A percentile compares a stretch with the other conserved stretches of the same genome.
Conservation (phyloP, 2,329 filamentous ascomycete genomes). For the Monilinia fructicola region DNA sequence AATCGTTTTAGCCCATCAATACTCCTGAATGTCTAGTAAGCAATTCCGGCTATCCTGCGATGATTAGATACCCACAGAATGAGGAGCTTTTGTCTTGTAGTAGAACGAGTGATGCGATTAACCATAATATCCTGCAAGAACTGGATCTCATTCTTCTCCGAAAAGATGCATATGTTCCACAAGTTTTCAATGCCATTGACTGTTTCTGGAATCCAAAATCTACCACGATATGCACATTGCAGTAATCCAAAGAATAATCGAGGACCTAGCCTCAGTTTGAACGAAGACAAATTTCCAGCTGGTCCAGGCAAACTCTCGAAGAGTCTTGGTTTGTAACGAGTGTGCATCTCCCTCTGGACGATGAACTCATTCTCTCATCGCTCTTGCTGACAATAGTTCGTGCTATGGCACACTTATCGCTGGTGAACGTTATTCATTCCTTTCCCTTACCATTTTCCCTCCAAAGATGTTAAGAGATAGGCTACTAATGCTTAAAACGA, state of each 20-base stretch:
- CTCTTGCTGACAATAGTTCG: neutral
- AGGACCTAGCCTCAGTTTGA: neutral
- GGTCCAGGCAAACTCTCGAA: neutral
- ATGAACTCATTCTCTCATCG: neutral
- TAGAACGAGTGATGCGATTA: neutral
- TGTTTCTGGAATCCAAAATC: neutral
- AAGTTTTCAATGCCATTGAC: neutral
- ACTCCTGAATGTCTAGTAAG: too few relatives aligned
- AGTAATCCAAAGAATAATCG: neutral
- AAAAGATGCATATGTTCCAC: neutral
- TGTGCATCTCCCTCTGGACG: neutral
- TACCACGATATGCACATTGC: neutral
- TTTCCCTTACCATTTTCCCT: too few relatives aligned
- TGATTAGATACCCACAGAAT: too few relatives aligned
- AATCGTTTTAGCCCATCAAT: neutral
- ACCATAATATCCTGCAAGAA: neutral
- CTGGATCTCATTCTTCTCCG: neutral
- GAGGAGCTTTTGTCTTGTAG: neutral
- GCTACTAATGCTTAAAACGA: too few relatives aligned
- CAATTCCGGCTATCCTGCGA: too few relatives aligned
- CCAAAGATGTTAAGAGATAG: too few relatives aligned
- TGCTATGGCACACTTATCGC: neutral
- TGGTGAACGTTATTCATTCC: neutral
- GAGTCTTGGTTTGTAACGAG: neutral
- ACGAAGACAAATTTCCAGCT: neutral